Percentiles rank a stretch among this genome's conserved stretches.
These are phyloP conservation scores for Cercospora sp. DNA, from an alignment of 2,329 filamentous ascomycete species.

Conservation along the genomic window DNA sequence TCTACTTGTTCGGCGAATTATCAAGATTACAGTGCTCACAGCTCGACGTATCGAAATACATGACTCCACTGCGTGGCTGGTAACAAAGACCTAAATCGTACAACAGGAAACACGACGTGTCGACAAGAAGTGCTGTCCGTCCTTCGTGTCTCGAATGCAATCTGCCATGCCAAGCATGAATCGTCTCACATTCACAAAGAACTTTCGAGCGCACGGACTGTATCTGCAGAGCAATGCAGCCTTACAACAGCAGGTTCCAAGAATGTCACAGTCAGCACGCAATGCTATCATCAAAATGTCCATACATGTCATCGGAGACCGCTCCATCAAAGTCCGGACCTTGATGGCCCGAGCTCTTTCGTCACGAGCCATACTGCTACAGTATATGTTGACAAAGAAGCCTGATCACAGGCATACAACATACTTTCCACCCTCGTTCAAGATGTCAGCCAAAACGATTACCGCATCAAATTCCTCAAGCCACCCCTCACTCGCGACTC, in stretches of 20 bases:
- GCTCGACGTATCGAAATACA: neutral
- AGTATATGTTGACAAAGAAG: neutral
- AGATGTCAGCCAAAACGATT: neutral
- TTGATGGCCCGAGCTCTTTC: conserved; percentile 14
- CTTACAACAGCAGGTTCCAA: neutral
- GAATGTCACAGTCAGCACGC: neutral
- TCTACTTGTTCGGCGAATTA: neutral
- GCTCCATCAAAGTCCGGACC: conserved; percentile 13
- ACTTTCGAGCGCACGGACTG: neutral
- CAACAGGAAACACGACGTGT: neutral
- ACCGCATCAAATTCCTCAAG: neutral
- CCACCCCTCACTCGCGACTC: conserved; percentile 15
- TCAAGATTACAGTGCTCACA: neutral
- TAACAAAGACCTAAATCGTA: neutral
- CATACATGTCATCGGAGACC: conserved; percentile 6
- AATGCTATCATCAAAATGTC: neutral
- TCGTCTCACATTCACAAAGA: neutral
- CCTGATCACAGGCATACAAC: neutral
- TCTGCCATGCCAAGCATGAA: neutral
- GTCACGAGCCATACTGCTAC: neutral
- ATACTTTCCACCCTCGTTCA: neutral
- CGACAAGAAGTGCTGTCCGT: neutral
- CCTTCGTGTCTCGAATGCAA: neutral
- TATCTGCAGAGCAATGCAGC: neutral
- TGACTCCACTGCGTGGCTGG: neutral